These are phyloP conservation scores for Begonia loranthoides DNA, from an alignment of 306 rosid species.

Conservation along the genomic window DNA sequence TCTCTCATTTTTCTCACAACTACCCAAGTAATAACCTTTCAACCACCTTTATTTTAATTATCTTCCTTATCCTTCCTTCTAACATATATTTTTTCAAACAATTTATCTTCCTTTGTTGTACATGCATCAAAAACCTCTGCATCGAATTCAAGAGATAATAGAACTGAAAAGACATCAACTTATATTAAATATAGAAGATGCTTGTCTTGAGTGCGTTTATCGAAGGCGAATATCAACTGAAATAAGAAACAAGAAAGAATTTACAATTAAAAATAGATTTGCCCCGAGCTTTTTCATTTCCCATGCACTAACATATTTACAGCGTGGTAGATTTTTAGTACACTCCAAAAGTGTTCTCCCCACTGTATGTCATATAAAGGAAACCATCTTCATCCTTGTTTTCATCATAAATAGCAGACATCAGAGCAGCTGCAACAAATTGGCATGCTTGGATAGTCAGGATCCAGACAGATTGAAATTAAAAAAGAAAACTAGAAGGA, in stretches of 20 bases:
- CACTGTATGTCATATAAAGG: conserved; percentile 41
- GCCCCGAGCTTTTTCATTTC: conserved; percentile 6
- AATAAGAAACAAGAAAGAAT: conserved; percentile 4
- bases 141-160: no score
- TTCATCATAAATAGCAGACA: conserved; percentile 35
- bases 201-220: neutral
- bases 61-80: no score
- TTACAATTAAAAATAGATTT: conserved; percentile 19
- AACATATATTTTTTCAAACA: no score
- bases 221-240: conserved; percentile 3
- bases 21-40: no score
- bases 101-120: no score
- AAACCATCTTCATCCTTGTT: conserved; percentile 49
- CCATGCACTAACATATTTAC: conserved; percentile 21
- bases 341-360: conserved; percentile 39
- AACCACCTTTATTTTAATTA: no score
- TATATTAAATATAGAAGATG: neutral
- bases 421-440: conserved; percentile 28
- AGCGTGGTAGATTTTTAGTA: conserved; percentile 13
- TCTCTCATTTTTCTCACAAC: no score
- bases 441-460: neutral
- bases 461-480: neutral
- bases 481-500: no score
- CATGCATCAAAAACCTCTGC: no score
- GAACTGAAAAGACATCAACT: no score